Evolutionary conservation across 2,329 filamentous ascomycete species (phyloP).

Genomic region (Chaetomium globosum): DNA sequence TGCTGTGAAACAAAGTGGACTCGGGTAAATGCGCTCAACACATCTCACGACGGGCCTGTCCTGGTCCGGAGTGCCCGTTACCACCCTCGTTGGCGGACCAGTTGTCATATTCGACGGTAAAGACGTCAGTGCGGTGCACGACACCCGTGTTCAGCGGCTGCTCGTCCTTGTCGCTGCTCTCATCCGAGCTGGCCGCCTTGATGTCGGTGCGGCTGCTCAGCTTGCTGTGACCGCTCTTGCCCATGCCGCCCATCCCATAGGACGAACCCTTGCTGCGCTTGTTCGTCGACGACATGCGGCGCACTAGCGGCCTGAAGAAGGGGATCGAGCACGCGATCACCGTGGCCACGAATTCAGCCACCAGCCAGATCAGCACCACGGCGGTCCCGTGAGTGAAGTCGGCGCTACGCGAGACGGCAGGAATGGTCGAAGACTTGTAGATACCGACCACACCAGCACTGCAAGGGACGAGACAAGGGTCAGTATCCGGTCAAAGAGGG

Average conservation of each 20-base stretch:
- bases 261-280: conserved; percentile 13
- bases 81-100: conserved; percentile 6
- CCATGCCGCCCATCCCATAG: conserved; percentile 14
- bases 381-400: conserved; percentile 13
- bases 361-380: conserved; percentile 15
- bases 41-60: conserved; percentile 24
- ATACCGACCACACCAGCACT: conserved; percentile 25
- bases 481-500: background rate
- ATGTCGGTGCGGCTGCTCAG: conserved; percentile 15
- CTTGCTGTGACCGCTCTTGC: conserved; percentile 13
- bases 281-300: conserved; percentile 3
- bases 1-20: background rate
- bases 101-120: conserved; percentile 14
- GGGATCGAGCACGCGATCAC: conserved; percentile 38
- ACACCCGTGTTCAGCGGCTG: background rate
- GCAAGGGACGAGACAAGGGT: background rate
- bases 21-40: background rate
- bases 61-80: background rate
- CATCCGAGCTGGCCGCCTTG: background rate
- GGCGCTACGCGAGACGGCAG: conserved; percentile 12
- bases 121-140: background rate
- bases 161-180: conserved; percentile 14
- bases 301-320: background rate
- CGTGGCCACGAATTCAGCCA: conserved; percentile 54
- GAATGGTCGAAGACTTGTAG: conserved; percentile 22